Evolutionary conservation across 345 rosid species (phyloP), one percentile per base, ranked within the genome.

Genomic region (Citrus inodora): DNA sequence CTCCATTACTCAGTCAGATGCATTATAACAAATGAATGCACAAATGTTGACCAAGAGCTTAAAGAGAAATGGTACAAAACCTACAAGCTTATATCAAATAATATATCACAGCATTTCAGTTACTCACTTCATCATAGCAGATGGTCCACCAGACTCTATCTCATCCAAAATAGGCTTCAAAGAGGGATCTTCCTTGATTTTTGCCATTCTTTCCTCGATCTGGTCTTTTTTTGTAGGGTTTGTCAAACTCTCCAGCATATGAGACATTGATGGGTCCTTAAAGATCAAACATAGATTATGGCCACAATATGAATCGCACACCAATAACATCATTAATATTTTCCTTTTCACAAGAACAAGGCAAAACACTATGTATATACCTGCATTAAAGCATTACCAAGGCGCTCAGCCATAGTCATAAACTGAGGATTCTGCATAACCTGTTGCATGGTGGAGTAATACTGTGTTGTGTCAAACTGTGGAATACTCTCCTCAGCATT

Each of bases 341-440:
- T 71, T 0, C 9, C 60, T 8, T 14, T 53, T 9, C 42, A 56
- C 4, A 78, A 68, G 22, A 61, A 42, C 4, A 1, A 78, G 66
- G 30, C 33, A 59, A 30, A 35, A 10, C 65, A 25, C 25, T 5
- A 33, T 10, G 28, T 27, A 33, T 27, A 58, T 80, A 92, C 99
- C 99, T 94, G 92, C 86, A 96, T 90, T 71, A 96, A 81, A 35
- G 97, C 95, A 87, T 28, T 86, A 67, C 98, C 99, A 82, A 96
- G 98, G 60, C 87, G 93, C 86, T 96, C 95, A 0, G 99, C 99
- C 99, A 96, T 96, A 21, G 92, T 86, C 93, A 88, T 87, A 84
- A 96, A 94, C 55, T 91, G 95, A 46, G 98, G 99, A 86, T 96
- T 96, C 86, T 94, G 91, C 98, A 96, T 94, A 84, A 96, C 98